These are phyloP conservation scores for Pythium angustatum DNA, from an alignment of 352 stramenopile genomes.

Conservation along the genomic window DNA sequence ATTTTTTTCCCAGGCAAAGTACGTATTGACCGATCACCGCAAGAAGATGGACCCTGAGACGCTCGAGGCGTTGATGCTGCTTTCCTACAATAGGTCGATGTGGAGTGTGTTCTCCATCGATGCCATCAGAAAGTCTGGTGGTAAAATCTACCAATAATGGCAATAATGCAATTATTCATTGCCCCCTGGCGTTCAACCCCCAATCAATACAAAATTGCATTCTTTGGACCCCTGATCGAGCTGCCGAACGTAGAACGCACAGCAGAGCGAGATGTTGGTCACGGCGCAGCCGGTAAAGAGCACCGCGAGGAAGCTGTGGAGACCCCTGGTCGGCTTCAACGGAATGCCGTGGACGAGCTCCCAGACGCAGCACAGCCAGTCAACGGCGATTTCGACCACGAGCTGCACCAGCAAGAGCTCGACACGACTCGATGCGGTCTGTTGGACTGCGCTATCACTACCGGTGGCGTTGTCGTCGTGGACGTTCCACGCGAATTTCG, in stretches of 20 bases:
- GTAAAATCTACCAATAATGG: neutral
- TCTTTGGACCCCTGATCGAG: conserved; percentile 1
- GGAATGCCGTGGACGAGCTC: conserved; percentile 30
- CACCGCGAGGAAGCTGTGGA: conserved; percentile 21
- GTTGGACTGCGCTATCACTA: neutral
- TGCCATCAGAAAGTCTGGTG: neutral
- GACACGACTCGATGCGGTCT: neutral
- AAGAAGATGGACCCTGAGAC: neutral
- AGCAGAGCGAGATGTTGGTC: conserved; percentile 11
- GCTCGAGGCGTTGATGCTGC: neutral
- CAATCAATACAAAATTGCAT: neutral
- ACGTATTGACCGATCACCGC: neutral
- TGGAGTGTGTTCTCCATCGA: neutral
- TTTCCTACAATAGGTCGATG: neutral
- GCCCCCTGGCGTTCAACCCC: neutral
- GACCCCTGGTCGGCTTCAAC: neutral
- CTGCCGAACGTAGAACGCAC: conserved; percentile 10
- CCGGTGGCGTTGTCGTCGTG: neutral
- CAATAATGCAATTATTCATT: conserved; percentile 2
- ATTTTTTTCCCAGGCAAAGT: neutral
- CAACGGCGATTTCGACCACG: conserved; percentile 28
- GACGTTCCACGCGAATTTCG: conserved; percentile 28
- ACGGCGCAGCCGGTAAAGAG: conserved; percentile 18
- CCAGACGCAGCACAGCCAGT: conserved; percentile 25
- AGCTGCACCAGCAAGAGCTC: conserved; percentile 23